Percentiles rank a stretch among this genome's conserved stretches.
phyloP scores from a whole-genome alignment of 176 grass and related monocot genomes.

The Aegilops sharonensis region DNA sequence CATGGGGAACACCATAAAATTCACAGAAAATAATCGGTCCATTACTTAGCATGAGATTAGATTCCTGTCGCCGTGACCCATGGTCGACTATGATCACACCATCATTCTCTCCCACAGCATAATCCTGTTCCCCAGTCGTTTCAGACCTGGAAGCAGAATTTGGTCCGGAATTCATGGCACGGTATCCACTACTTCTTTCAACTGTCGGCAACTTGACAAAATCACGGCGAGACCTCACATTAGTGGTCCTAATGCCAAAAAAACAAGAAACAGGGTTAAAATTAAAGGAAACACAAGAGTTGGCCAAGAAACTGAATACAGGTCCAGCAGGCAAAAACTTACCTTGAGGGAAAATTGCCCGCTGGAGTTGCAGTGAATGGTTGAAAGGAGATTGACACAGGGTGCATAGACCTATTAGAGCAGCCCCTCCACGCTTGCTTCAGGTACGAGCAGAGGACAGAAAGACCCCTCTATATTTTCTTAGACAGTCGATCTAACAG shows the following conservation, averaged over 20 bases:
- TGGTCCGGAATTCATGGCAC: conserved; percentile 23
- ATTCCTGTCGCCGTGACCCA: conserved; percentile 88
- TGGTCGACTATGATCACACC: conserved; percentile 86
- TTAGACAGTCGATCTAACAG: background rate
- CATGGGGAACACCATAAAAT: background rate
- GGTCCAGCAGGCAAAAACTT: background rate
- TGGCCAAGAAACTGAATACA: background rate
- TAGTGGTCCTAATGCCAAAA: conserved; percentile 33
- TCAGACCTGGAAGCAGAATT: background rate
- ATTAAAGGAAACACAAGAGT: background rate
- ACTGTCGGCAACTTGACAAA: conserved; percentile 36
- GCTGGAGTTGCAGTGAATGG: background rate
- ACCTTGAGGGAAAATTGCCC: conserved; percentile 1
- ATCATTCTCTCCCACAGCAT: conserved; percentile 51
- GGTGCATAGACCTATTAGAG: conserved; percentile 28
- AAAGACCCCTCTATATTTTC: background rate
- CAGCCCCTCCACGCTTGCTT: background rate
- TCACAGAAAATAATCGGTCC: background rate
- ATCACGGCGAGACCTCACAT: conserved; percentile 7
- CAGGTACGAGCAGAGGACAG: background rate
- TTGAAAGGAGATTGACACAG: background rate
- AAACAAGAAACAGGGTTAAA: background rate
- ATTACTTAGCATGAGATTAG: conserved; percentile 91
- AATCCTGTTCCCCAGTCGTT: background rate
- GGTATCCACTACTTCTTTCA: conserved; percentile 12